Conservation (phyloP, 176 grass and related monocot species). For the Musa schizocarpa region DNA sequence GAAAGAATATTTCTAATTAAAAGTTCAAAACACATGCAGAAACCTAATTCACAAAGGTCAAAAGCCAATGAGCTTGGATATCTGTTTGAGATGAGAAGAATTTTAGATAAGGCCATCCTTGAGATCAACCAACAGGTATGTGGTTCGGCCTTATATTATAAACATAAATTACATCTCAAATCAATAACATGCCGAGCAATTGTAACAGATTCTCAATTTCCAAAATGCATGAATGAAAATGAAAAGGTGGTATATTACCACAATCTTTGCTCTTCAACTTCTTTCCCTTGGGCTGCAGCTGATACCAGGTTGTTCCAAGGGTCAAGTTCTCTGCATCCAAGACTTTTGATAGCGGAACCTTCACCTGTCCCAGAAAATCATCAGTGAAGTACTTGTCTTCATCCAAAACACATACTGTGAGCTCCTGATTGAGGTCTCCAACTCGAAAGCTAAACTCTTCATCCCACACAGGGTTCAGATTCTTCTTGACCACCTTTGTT, state of each 20-base stretch:
- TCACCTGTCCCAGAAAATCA: constrained; percentile 81
- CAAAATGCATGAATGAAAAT: neutral
- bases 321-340: constrained; percentile 65
- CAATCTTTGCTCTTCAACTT: constrained; percentile 69
- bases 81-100: neutral
- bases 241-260: constrained; percentile 35
- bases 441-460: constrained; percentile 82
- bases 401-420: constrained; percentile 49
- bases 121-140: too few relatives aligned
- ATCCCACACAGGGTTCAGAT: constrained; percentile 57
- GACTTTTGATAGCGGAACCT: constrained; percentile 52
- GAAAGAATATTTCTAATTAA: neutral
- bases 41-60: neutral
- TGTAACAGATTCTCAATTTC: neutral
- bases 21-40: neutral
- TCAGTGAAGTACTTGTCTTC: constrained; percentile 85
- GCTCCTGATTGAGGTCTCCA: constrained; percentile 62
- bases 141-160: neutral
- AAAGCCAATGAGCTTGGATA: neutral
- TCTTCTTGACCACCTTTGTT: constrained; percentile 54
- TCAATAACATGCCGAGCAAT: neutral
- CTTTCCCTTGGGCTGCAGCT: constrained; percentile 66
- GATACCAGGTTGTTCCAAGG: constrained; percentile 66
- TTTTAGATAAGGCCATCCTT: neutral
- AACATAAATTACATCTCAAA: neutral